phyloP scores from a whole-genome alignment of 371 early-diverging fungal species.

The Rhizopus microsporus region DNA sequence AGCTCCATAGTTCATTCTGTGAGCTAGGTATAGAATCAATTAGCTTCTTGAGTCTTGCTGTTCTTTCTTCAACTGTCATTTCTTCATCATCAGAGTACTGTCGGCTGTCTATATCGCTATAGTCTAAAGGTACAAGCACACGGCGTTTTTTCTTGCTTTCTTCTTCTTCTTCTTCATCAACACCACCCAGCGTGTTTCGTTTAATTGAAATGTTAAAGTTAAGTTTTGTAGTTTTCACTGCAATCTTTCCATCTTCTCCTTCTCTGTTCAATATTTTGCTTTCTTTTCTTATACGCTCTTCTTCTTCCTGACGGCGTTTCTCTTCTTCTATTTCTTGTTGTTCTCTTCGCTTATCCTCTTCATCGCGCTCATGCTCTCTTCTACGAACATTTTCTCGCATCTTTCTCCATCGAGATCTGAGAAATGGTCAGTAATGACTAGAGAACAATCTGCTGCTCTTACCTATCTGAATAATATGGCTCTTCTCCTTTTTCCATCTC shows the following conservation, averaged over 20 bases:
- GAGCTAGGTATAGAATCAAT: constrained; percentile 79
- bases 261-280: constrained; percentile 32
- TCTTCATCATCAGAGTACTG: constrained; percentile 21
- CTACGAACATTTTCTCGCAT: constrained; percentile 60
- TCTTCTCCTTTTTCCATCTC: constrained; percentile 66
- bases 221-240: constrained; percentile 48
- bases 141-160: constrained; percentile 56
- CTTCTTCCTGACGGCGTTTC: constrained; percentile 36
- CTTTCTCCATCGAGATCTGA: constrained; percentile 71
- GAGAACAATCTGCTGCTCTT: constrained; percentile 7
- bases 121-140: constrained; percentile 63
- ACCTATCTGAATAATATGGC: constrained; percentile 73
- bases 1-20: constrained; percentile 72
- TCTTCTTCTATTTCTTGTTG: constrained; percentile 56
- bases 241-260: constrained; percentile 38
- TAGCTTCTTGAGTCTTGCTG: constrained; percentile 61
- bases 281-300: constrained; percentile 30
- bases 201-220: constrained; percentile 52
- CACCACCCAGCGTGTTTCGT: constrained; percentile 47
- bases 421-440: background rate
- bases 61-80: constrained; percentile 60
- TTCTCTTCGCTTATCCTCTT: constrained; percentile 66
- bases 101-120: constrained; percentile 39
- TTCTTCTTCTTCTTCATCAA: constrained; percentile 62
- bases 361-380: constrained; percentile 71